Conservation (phyloP, 2,329 filamentous ascomycete genomes). For the Ceratocystis ficicola region DNA sequence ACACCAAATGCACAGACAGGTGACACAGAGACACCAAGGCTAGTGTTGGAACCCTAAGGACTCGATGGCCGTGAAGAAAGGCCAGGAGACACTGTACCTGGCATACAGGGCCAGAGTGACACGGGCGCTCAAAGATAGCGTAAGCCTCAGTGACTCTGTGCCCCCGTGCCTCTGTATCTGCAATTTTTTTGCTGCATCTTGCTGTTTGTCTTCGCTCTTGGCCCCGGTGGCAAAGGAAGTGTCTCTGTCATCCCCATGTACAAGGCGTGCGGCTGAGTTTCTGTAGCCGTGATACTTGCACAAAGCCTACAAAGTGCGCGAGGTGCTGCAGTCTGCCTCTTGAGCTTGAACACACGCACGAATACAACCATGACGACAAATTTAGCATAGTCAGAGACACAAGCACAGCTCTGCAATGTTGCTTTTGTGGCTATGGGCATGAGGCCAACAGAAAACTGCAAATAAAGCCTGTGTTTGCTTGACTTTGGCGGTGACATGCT, state of each 20-base stretch:
- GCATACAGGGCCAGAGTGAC: not conserved
- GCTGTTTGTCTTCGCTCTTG: not conserved
- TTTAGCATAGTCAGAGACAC: not conserved
- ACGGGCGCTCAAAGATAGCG: not conserved
- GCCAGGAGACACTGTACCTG: not conserved
- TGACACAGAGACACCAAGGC: not conserved
- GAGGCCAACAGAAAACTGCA: not conserved
- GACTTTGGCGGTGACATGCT: not conserved
- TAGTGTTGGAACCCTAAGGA: not conserved
- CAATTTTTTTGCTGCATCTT: not conserved
- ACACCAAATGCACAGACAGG: conserved; percentile 6
- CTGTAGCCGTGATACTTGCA: conserved; percentile 7
- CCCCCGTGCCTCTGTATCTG: not conserved
- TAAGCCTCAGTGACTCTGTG: not conserved
- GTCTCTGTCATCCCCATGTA: not conserved
- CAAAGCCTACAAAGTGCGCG: not conserved
- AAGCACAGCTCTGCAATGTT: not conserved
- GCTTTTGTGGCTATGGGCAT: not conserved
- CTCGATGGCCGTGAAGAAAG: too few relatives aligned
- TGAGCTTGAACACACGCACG: not conserved
- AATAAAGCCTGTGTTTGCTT: not conserved
- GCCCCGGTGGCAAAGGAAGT: not conserved
- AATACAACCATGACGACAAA: not conserved
- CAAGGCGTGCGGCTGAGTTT: conserved; percentile 9
- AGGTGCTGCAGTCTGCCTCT: conserved; percentile 8